Percentiles rank a stretch among this genome's conserved stretches.
These are phyloP conservation scores for Ilyonectria robusta DNA, from an alignment of 2,329 filamentous ascomycete genomes.

Conservation along the genomic window DNA sequence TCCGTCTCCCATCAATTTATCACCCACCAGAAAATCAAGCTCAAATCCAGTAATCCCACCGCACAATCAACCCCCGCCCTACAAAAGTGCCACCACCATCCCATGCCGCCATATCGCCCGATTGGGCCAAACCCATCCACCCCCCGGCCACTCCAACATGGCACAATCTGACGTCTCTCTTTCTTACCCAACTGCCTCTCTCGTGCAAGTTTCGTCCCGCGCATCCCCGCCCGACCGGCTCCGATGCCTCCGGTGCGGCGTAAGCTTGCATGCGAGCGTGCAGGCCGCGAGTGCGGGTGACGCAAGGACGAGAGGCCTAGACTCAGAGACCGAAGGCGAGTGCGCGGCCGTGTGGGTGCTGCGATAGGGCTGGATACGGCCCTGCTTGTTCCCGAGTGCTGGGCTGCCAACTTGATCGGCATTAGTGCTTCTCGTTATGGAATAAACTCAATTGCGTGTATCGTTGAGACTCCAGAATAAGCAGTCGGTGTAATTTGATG, in stretches of 20 bases:
- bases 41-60: neutral
- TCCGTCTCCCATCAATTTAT: neutral
- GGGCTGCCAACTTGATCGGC: neutral
- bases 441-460: neutral
- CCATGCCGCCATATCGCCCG: conserved; percentile 7
- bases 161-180: neutral
- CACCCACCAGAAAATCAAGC: neutral
- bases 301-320: conserved; percentile 1
- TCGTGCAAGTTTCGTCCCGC: conserved; percentile 28
- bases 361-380: neutral
- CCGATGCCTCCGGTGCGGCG: conserved; percentile 4
- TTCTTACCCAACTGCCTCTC: conserved; percentile 30
- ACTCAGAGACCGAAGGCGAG: neutral
- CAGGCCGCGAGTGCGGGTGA: conserved; percentile 15
- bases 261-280: conserved; percentile 8
- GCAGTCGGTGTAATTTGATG: neutral
- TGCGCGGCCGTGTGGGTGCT: neutral
- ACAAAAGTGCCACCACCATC: conserved; percentile 38
- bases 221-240: neutral
- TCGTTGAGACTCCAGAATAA: neutral
- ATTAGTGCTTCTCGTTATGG: neutral
- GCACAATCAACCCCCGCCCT: conserved; percentile 10
- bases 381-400: neutral
- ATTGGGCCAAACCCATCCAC: conserved; percentile 20
- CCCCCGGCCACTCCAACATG: conserved; percentile 22